A percentile compares a stretch with the other conserved stretches of the same genome.
These are phyloP conservation scores for Hirsutella minnesotensis DNA, from an alignment of 2,329 filamentous ascomycete species.

Conservation along the genomic window DNA sequence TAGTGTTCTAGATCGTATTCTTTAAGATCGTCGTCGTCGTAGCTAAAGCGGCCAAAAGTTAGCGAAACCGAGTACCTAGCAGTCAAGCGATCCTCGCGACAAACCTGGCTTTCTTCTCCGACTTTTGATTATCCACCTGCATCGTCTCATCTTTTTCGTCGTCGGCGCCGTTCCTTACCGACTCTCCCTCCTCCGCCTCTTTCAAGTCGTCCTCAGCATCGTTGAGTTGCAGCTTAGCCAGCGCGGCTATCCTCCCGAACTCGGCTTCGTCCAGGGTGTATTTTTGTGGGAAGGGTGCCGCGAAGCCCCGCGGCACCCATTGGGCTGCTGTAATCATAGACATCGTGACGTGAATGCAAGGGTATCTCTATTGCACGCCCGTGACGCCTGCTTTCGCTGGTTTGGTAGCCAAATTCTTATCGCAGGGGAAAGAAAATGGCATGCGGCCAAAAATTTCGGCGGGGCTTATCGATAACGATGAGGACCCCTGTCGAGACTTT, in stretches of 20 bases:
- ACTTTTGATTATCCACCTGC: slow-evolving; percentile 11
- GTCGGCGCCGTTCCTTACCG: slow-evolving; percentile 12
- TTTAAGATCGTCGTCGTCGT: slow-evolving; percentile 77
- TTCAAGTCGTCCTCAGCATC: slow-evolving; percentile 82
- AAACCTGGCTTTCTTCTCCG: slow-evolving; percentile 3
- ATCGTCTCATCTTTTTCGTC: slow-evolving; percentile 21
- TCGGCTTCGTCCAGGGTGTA: slow-evolving; percentile 67
- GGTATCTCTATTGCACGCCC: too few species aligned
- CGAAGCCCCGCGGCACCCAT: slow-evolving; percentile 68
- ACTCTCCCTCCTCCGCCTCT: slow-evolving; percentile 45
- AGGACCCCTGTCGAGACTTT: background rate
- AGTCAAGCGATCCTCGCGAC: background rate
- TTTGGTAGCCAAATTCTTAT: background rate
- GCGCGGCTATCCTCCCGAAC: slow-evolving; percentile 61
- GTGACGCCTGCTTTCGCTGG: background rate
- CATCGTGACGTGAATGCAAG: slow-evolving; percentile 20
- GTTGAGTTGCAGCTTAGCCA: slow-evolving; percentile 72
- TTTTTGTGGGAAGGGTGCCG: slow-evolving; percentile 63
- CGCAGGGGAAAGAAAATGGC: background rate
- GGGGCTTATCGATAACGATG: slow-evolving; percentile 27
- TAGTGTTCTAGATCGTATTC: slow-evolving; percentile 96
- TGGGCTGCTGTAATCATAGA: slow-evolving; percentile 69
- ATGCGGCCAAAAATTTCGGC: slow-evolving; percentile 19
- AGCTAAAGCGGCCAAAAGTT: slow-evolving; percentile 20
- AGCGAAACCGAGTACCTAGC: slow-evolving; percentile 3